phyloP scores from a whole-genome alignment of 1,139 yeast species.

The Pichia terricola region DNA sequence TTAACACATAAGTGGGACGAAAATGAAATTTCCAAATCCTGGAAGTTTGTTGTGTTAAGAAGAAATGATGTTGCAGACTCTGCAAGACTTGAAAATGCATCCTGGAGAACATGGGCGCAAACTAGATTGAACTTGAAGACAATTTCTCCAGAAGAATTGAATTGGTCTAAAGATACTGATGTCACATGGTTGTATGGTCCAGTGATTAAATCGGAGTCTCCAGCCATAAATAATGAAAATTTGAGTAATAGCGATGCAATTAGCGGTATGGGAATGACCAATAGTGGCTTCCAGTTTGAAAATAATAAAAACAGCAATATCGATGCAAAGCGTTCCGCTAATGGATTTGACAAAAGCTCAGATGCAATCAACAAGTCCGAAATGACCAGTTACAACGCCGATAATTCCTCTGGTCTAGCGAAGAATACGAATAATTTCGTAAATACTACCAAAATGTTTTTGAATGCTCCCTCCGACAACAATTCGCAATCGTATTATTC shows the following conservation, averaged over 20 bases:
- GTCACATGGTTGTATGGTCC: slow-evolving; percentile 90
- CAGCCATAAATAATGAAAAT: neutral
- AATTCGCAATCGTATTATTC: slow-evolving; percentile 1
- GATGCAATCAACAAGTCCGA: neutral
- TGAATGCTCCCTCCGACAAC: neutral
- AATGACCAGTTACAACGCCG: slow-evolving; percentile 1
- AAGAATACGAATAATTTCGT: neutral
- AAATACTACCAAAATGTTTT: neutral
- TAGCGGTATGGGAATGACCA: neutral
- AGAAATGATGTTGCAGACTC: slow-evolving; percentile 64
- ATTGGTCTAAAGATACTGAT: slow-evolving; percentile 72
- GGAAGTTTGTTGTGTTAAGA: slow-evolving; percentile 84
- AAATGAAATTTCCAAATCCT: slow-evolving; percentile 80
- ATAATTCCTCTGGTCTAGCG: neutral
- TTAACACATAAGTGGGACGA: slow-evolving; percentile 95
- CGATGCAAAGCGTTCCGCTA: neutral
- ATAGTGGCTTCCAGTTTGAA: neutral
- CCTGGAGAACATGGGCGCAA: slow-evolving; percentile 88
- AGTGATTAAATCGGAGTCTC: slow-evolving; percentile 29
- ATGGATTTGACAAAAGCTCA: neutral
- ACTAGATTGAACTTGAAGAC: slow-evolving; percentile 63
- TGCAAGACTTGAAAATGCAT: slow-evolving; percentile 70
- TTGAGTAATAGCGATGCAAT: neutral
- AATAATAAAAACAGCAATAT: neutral
- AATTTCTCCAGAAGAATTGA: slow-evolving; percentile 65